Percentiles rank a stretch among this genome's conserved stretches.
phyloP scores from a whole-genome alignment of 257 asterid genomes.

The Solanum etuberosum region DNA sequence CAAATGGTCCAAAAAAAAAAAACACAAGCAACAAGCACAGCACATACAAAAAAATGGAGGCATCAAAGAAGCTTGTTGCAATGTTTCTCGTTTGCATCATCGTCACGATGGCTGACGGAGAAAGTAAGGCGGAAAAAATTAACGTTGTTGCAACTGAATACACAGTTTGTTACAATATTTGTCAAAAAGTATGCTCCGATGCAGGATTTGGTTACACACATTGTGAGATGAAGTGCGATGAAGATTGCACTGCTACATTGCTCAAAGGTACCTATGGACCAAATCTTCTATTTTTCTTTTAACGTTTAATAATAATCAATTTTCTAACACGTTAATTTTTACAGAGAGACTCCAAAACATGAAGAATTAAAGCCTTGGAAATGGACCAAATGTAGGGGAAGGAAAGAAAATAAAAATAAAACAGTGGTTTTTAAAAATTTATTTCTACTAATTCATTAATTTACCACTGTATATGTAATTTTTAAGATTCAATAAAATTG shows the following conservation, averaged over 20 bases:
- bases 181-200: background rate
- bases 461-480: background rate
- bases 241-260: background rate
- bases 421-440: background rate
- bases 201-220: background rate
- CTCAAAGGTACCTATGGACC: background rate
- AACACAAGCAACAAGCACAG: background rate
- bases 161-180: background rate
- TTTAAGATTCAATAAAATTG: background rate
- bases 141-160: background rate
- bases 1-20: background rate
- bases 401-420: background rate
- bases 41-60: background rate
- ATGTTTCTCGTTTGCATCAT: background rate
- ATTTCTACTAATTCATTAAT: background rate
- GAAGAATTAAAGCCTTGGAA: background rate
- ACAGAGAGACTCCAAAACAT: background rate
- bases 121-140: background rate
- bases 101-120: background rate
- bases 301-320: background rate
- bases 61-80: background rate
- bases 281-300: background rate
- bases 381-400: background rate
- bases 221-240: background rate
- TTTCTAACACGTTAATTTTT: background rate